A percentile compares a stretch with the other conserved stretches of the same genome.
phyloP scores from a whole-genome alignment of 1,284 basidiomycete species.

The Moesziomyces sp. region DNA sequence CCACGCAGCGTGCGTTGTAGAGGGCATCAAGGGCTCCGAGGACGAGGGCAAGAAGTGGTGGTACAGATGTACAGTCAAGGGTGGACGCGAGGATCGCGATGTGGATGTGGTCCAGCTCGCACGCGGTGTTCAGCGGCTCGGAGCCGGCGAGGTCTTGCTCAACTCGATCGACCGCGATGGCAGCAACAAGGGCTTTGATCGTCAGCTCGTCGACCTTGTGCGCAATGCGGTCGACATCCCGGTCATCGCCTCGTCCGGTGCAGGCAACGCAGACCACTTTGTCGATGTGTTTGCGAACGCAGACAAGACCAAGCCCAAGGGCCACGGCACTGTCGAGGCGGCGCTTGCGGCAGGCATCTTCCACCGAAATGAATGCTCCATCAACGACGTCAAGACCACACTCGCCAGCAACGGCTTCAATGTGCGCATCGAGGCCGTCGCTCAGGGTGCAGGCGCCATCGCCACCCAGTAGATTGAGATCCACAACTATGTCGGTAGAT shows the following conservation, averaged over 20 bases:
- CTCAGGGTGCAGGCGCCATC: slow-evolving; percentile 46
- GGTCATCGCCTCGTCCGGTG: slow-evolving; percentile 90
- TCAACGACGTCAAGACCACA: slow-evolving; percentile 69
- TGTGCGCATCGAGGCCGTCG: slow-evolving; percentile 51
- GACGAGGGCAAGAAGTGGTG: slow-evolving; percentile 81
- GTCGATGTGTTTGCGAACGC: slow-evolving; percentile 73
- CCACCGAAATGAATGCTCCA: slow-evolving; percentile 85
- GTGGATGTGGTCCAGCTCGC: slow-evolving; percentile 94
- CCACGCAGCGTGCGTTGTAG: slow-evolving; percentile 61
- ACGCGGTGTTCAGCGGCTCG: slow-evolving; percentile 84
- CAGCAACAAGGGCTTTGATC: slow-evolving; percentile 90
- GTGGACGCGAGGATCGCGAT: slow-evolving; percentile 86
- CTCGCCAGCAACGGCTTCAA: slow-evolving; percentile 57
- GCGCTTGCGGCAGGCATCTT: slow-evolving; percentile 98
- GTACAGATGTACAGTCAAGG: slow-evolving; percentile 97
- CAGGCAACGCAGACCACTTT: slow-evolving; percentile 85
- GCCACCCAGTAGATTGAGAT: slow-evolving; percentile 28
- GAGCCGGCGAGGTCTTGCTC: slow-evolving; percentile 93
- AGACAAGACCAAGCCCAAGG: background rate
- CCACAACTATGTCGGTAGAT: background rate
- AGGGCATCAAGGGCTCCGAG: slow-evolving; percentile 71
- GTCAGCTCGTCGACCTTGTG: slow-evolving; percentile 80
- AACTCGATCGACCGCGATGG: slow-evolving; percentile 99
- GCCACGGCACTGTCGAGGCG: slow-evolving; percentile 77
- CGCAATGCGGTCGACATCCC: slow-evolving; percentile 84